A percentile compares a stretch with the other conserved stretches of the same genome.
These are phyloP conservation scores for Aspergillus sp. DNA, from an alignment of 2,329 filamentous ascomycete species.

Conservation along the genomic window DNA sequence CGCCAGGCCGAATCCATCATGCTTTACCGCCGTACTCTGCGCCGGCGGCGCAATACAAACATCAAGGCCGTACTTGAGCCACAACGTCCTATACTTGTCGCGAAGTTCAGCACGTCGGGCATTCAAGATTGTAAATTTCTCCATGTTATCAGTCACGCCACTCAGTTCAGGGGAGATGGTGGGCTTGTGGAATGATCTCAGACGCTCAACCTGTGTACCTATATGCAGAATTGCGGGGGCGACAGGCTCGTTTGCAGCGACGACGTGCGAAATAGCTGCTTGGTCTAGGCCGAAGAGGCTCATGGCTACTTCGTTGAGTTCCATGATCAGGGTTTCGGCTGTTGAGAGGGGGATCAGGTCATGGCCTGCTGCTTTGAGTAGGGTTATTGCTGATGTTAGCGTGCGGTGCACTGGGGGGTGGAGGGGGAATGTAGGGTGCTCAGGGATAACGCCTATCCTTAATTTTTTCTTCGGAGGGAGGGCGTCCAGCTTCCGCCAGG, in stretches of 20 bases:
- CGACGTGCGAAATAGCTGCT: constrained; percentile 8
- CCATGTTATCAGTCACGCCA: neutral
- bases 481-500: neutral
- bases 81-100: constrained; percentile 42
- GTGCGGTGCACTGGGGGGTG: neutral
- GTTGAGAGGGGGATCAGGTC: constrained; percentile 19
- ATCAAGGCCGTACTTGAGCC: constrained; percentile 49
- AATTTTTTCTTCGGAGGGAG: neutral
- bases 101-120: constrained; percentile 33
- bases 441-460: constrained; percentile 1
- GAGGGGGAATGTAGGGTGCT: constrained; percentile 3
- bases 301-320: constrained; percentile 7
- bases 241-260: constrained; percentile 16
- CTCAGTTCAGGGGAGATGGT: neutral
- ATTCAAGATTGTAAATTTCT: constrained; percentile 3
- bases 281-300: constrained; percentile 25
- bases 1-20: constrained; percentile 42
- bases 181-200: neutral
- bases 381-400: neutral
- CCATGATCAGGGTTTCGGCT: constrained; percentile 13
- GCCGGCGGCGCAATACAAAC: constrained; percentile 49
- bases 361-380: neutral
- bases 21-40: constrained; percentile 51
- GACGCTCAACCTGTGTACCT: constrained; percentile 6
- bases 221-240: neutral